These are phyloP conservation scores for Claviceps maximensis DNA, from an alignment of 2,329 filamentous ascomycete species.

Conservation along the genomic window DNA sequence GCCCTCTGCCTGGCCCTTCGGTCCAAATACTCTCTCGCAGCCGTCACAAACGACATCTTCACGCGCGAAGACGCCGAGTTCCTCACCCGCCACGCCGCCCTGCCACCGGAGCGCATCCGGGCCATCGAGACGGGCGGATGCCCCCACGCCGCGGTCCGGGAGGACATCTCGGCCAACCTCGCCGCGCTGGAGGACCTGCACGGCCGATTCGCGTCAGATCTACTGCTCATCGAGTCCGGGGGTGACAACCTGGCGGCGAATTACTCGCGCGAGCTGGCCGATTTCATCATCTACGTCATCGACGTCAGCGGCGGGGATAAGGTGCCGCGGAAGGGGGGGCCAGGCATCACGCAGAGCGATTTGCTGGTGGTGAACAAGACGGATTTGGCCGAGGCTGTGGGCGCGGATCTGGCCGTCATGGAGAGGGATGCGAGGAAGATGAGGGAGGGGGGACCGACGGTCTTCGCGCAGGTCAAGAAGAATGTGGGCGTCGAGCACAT, in stretches of 20 bases:
- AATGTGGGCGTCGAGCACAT: slow-evolving; percentile 75
- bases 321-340: slow-evolving; percentile 88
- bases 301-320: slow-evolving; percentile 96
- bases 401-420: slow-evolving; percentile 86
- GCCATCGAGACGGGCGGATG: slow-evolving; percentile 97
- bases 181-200: slow-evolving; percentile 85
- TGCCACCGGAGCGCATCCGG: slow-evolving; percentile 70
- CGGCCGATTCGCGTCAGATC: slow-evolving; percentile 60
- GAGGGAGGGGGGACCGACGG: slow-evolving; percentile 85
- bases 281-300: slow-evolving; percentile 98
- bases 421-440: slow-evolving; percentile 90
- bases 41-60: slow-evolving; percentile 98
- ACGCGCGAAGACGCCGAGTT: slow-evolving; percentile 97
- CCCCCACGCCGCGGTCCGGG: slow-evolving; percentile 90
- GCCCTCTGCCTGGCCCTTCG: slow-evolving; percentile 79
- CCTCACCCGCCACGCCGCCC: slow-evolving; percentile 72
- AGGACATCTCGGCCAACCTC: slow-evolving; percentile 91
- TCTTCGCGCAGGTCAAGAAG: slow-evolving; percentile 97
- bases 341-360: slow-evolving; percentile 93
- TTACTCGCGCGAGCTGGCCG: slow-evolving; percentile 86
- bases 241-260: slow-evolving; percentile 96
- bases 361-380: slow-evolving; percentile 94
- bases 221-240: slow-evolving; percentile 88
- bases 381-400: slow-evolving; percentile 79
- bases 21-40: slow-evolving; percentile 71